phyloP scores from a whole-genome alignment of 2,329 filamentous ascomycete genomes.

The Fusarium illudens region DNA sequence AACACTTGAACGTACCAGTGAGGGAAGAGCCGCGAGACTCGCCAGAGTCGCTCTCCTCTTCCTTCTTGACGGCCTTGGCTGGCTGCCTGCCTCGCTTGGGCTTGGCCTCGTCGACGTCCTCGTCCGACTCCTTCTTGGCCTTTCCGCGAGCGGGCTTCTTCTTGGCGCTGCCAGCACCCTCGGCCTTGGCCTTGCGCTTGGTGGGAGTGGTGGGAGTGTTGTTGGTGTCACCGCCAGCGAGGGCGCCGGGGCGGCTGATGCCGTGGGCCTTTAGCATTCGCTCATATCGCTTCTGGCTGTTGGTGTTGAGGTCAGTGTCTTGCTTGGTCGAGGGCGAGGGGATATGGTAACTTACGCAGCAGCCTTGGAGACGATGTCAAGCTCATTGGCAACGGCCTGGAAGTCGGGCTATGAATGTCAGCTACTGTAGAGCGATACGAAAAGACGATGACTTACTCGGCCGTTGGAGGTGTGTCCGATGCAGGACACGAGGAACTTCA shows the following conservation, averaged over 20 bases:
- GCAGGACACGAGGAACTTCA: slow-evolving; percentile 73
- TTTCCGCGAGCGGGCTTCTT: slow-evolving; percentile 41
- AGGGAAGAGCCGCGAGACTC: slow-evolving; percentile 23
- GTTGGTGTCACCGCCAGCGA: slow-evolving; percentile 4
- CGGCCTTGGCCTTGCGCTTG: slow-evolving; percentile 44
- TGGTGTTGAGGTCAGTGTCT: not conserved
- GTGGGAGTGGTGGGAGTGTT: slow-evolving; percentile 31
- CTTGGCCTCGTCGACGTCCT: slow-evolving; percentile 37
- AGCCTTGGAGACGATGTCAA: slow-evolving; percentile 69
- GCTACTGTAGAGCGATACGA: not conserved
- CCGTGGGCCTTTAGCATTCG: slow-evolving; percentile 69
- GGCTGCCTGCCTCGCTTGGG: slow-evolving; percentile 1
- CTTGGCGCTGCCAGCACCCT: slow-evolving; percentile 33
- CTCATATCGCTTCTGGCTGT: slow-evolving; percentile 73
- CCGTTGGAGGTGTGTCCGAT: slow-evolving; percentile 68
- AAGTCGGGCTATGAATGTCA: slow-evolving; percentile 67
- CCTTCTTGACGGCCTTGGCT: slow-evolving; percentile 35
- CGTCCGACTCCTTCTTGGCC: slow-evolving; percentile 40
- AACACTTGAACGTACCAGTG: slow-evolving; percentile 26
- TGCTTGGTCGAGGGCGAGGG: not conserved
- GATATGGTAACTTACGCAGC: slow-evolving; percentile 69
- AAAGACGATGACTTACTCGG: slow-evolving; percentile 56
- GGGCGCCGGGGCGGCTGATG: slow-evolving; percentile 47
- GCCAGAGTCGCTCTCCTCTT: slow-evolving; percentile 27
- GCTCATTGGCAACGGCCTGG: slow-evolving; percentile 68